phyloP scores from a whole-genome alignment of 495 filamentous ascomycete genomes.

The Clohesyomyces aquaticus region DNA sequence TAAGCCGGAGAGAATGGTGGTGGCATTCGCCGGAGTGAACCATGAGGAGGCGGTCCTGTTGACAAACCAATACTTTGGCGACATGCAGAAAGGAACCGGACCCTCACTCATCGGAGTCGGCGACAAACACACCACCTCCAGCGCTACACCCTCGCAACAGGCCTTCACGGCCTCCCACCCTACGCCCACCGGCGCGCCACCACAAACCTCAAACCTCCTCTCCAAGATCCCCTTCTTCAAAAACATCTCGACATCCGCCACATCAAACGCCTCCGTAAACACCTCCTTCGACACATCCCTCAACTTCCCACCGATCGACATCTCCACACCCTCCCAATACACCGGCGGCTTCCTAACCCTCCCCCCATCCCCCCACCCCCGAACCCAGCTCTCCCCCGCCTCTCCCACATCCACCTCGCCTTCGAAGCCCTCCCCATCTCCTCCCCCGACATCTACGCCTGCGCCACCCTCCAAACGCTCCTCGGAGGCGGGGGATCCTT shows the following conservation, averaged over 20 bases:
- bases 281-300: conserved; percentile 41
- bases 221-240: conserved; percentile 93
- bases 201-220: conserved; percentile 64
- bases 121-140: conserved; percentile 6
- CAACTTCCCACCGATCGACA: conserved; percentile 57
- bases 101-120: conserved; percentile 51
- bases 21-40: conserved; percentile 91
- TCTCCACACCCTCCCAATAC: conserved; percentile 75
- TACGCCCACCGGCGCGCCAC: conserved; percentile 42
- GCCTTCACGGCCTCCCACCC: conserved; percentile 51
- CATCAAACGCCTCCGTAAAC: conserved; percentile 61
- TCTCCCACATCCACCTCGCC: conserved; percentile 90
- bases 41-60: conserved; percentile 80
- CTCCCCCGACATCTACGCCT: conserved; percentile 89
- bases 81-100: conserved; percentile 67
- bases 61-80: conserved; percentile 84
- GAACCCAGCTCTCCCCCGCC: conserved; percentile 75
- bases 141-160: conserved; percentile 41
- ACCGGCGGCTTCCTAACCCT: conserved; percentile 91
- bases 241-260: conserved; percentile 75
- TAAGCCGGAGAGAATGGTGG: conserved; percentile 84
- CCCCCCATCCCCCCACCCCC: conserved; percentile 75
- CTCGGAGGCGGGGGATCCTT: conserved; percentile 96
- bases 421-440: conserved; percentile 94
- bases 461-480: conserved; percentile 94